Base-by-base conservation (phyloP, 202 grass and related monocot species). In the Carex sylvatica region DNA sequence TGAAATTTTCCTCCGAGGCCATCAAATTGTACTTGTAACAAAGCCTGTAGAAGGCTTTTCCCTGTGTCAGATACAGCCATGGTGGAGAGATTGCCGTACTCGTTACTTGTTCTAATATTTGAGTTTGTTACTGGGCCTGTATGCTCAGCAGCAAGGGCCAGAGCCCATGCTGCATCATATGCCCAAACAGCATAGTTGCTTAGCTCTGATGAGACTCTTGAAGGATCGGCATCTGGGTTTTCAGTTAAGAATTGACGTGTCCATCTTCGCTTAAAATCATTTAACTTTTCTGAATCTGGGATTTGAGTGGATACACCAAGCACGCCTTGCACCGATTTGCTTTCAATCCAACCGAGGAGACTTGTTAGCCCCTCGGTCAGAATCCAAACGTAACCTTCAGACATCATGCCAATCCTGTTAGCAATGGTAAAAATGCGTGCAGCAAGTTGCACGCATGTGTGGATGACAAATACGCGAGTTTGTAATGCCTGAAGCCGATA, bases 361-460 rank as follows among this genome's bases (percentile, higher is more conserved):
- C 61, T 87, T 6, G 86, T 36, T 22, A 91, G 8, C 8, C 77
- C 82, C 65, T 51, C 71, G 0, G 86, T 87, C 9, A 91, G 19
- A 61, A 91, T 91, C 91, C 91, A 93, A 80, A 20, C 86, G 54
- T 65, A 91, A 4, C 72, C 84, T 78, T 85, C 54, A 6, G 18
- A 52, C 91, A 93, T 91, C 88, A 93, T 91, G 0, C 88, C 88
- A 14, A 83, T 9, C 23, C 82, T 85, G 23, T 85, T 88, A 11
- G 82, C 87, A 18, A 60, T 47, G 55, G 26, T 52, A 18, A 93
- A 91, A 55, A 93, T 74, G 2, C 70, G 59, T 0, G 46, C 88
- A 0, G 67, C 89, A 23, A 93, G 26, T 1, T 11, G 0, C 1
- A 66, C 19, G 5, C 84, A 30, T 81, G 88, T 87, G 8, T 91